phyloP scores from a whole-genome alignment of 306 rosid species.

The Ormosia emarginata region DNA sequence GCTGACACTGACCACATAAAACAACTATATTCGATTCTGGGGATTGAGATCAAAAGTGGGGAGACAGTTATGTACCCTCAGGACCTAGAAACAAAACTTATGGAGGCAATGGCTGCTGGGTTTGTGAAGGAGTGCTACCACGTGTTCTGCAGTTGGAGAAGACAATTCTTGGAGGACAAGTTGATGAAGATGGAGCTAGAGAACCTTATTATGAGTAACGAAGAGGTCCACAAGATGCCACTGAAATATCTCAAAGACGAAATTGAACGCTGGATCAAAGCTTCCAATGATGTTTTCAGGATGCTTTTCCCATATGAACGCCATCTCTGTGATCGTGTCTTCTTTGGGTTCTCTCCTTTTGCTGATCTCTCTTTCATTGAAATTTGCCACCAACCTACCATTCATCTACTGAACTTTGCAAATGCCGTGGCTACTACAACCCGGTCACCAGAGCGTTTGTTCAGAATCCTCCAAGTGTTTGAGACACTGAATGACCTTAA shows the following conservation, averaged over 20 bases:
- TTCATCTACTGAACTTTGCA: constrained; percentile 54
- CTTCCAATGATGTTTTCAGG: constrained; percentile 40
- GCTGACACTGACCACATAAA: neutral
- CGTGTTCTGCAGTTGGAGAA: constrained; percentile 53
- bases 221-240: constrained; percentile 54
- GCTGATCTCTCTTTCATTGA: constrained; percentile 60
- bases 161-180: constrained; percentile 56
- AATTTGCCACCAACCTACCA: constrained; percentile 50
- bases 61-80: neutral
- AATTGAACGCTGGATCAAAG: constrained; percentile 62
- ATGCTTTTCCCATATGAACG: constrained; percentile 54
- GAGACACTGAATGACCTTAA: constrained; percentile 51
- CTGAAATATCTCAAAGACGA: constrained; percentile 60
- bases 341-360: constrained; percentile 47
- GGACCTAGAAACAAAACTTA: neutral
- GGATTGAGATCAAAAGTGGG: neutral
- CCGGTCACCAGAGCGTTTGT: constrained; percentile 59
- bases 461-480: constrained; percentile 48
- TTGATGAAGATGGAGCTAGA: constrained; percentile 20
- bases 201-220: constrained; percentile 41
- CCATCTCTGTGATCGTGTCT: constrained; percentile 53
- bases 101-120: constrained; percentile 34
- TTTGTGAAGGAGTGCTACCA: constrained; percentile 54
- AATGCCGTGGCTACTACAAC: constrained; percentile 47
- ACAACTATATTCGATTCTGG: neutral